A percentile compares a stretch with the other conserved stretches of the same genome.
Conservation (phyloP, 2,329 filamentous ascomycete genomes). For the Botrytis galanthina region DNA sequence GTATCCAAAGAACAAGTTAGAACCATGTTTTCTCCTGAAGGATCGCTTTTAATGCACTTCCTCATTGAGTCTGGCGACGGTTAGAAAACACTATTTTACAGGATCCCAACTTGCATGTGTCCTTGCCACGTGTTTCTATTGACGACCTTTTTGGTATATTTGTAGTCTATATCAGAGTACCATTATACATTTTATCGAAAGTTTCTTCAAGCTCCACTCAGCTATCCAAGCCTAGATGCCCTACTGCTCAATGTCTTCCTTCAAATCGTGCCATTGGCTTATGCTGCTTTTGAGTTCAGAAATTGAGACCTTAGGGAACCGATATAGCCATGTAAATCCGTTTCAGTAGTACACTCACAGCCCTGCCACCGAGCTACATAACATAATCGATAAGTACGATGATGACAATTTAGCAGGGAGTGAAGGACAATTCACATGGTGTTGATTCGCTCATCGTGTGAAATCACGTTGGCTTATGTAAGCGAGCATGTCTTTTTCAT, state of each 20-base stretch:
- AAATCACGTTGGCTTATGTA: slow-evolving; percentile 6
- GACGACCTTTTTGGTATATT: too few species aligned
- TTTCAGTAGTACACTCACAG: neutral
- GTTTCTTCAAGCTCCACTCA: too few species aligned
- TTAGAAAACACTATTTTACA: too few species aligned
- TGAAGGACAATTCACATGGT: neutral
- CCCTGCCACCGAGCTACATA: neutral
- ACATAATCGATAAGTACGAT: neutral
- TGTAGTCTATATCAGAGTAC: too few species aligned
- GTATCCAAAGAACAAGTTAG: too few species aligned
- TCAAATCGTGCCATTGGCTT: neutral
- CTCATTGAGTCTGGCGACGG: too few species aligned
- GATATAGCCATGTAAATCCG: neutral
- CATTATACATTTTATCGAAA: too few species aligned
- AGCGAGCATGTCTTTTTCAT: neutral
- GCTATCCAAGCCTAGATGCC: neutral
- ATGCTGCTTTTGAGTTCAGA: neutral
- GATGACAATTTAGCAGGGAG: neutral
- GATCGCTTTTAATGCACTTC: too few species aligned
- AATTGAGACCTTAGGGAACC: neutral
- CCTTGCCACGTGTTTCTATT: too few species aligned
- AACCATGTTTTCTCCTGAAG: too few species aligned
- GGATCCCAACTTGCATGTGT: too few species aligned
- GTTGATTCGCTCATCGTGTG: neutral
- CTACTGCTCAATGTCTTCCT: neutral